Base-by-base conservation (phyloP, 768 basidiomycete genomes). In the Macrolepiota fuliginosa region DNA sequence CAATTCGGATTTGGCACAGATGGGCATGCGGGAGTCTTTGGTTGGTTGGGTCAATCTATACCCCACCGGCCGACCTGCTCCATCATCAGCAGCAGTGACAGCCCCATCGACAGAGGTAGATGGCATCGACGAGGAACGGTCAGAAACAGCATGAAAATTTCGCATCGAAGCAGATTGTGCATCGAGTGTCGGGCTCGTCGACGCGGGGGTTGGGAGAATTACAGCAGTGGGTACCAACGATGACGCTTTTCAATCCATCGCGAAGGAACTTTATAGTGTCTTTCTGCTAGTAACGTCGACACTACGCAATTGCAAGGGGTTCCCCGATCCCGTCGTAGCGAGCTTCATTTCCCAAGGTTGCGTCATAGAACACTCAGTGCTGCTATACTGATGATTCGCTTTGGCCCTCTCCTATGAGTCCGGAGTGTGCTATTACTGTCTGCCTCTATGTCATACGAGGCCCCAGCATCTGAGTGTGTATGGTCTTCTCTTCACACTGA, bases 301-400 rank as follows among this genome's bases (percentile, higher is more conserved):
- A 24, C 47, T 19, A 39, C 19, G 27, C 24, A 53, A 32, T 36
- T 35, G 13, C 6, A 29, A 32, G n/a, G 32, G n/a, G 27, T 32
- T 9, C n/a, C 35, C 53, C 53, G 53, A 54, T 40, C 36, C 19
- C 22, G 29, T 39, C 53, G 53, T 54, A 54, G 53, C 53, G 53
- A 54, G 32, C 24, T 53, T 53, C 27, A 53, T 53, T 32, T 32
- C 37, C 53, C 53, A 35, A 39, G 35, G 53, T 40, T 37, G 53
- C 37, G 53, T 24, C 53, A 54, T 25, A 54, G 25, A 49, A 19
- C 19, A 54, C 36, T 24, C 36, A 54, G 36, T 40, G 36, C 51
- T 19, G 15, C 35, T 22, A 49, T 7, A 32, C 3, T 32, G 29
- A 24, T 13, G 12, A 22, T 25, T 49, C 24, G 24, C 47, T 22